Conservation (phyloP, 2,329 filamentous ascomycete genomes). For the Monilinia vaccinii-corymbosi region DNA sequence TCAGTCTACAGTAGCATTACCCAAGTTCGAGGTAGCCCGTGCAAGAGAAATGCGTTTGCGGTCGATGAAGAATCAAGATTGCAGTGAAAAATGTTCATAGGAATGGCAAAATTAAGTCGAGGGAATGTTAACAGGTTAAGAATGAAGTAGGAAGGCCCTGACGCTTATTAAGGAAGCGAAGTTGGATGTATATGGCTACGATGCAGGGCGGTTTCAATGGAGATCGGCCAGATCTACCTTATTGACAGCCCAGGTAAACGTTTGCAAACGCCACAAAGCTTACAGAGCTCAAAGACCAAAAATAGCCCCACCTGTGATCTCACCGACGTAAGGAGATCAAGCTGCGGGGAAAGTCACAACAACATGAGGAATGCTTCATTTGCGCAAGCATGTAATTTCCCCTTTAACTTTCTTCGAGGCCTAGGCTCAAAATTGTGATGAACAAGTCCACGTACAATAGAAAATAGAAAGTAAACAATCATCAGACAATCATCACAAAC, state of each 20-base stretch:
- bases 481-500: not conserved
- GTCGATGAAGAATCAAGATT: slow-evolving; percentile 26
- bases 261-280: slow-evolving; percentile 14
- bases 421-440: not conserved
- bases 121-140: slow-evolving; percentile 27
- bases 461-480: not conserved
- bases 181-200: slow-evolving; percentile 10
- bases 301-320: slow-evolving; percentile 6
- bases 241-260: slow-evolving; percentile 14
- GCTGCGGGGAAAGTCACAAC: slow-evolving; percentile 13
- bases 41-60: slow-evolving; percentile 17
- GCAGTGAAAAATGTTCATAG: slow-evolving; percentile 28
- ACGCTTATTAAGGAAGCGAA: slow-evolving; percentile 24
- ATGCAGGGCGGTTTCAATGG: slow-evolving; percentile 20
- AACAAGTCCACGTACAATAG: not conserved
- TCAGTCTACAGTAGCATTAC: slow-evolving; percentile 7
- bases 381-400: slow-evolving; percentile 19
- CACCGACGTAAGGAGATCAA: slow-evolving; percentile 21
- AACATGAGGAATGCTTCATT: slow-evolving; percentile 28
- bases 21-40: slow-evolving; percentile 13
- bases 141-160: slow-evolving; percentile 26
- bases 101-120: slow-evolving; percentile 24
- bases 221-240: slow-evolving; percentile 16
- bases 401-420: not conserved
- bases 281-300: slow-evolving; percentile 4